Percentiles rank a stretch among this genome's conserved stretches.
phyloP scores from a whole-genome alignment of 495 filamentous ascomycete genomes.

The Glutinoglossum americanum region DNA sequence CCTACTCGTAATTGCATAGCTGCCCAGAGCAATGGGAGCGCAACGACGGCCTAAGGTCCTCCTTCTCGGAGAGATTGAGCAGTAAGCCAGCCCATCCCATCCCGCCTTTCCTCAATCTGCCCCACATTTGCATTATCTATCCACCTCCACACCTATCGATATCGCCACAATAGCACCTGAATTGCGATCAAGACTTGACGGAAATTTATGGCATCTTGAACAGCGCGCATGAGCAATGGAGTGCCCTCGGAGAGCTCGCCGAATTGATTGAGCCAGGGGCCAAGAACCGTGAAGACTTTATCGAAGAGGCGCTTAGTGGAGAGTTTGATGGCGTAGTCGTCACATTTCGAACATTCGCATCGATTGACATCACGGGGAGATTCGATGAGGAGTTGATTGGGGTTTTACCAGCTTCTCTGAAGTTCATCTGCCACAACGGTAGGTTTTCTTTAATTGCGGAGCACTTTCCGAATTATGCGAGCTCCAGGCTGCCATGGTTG shows the following conservation, averaged over 20 bases:
- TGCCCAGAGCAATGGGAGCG: conserved; percentile 2
- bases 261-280: conserved; percentile 26
- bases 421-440: conserved; percentile 68
- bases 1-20: not conserved
- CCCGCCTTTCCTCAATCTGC: not conserved
- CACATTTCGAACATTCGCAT: conserved; percentile 59
- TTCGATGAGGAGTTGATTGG: conserved; percentile 30
- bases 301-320: conserved; percentile 48
- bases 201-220: conserved; percentile 3
- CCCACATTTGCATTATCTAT: not conserved
- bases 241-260: conserved; percentile 25
- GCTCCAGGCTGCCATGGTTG: not conserved
- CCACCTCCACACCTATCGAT: not conserved
- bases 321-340: conserved; percentile 43
- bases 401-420: conserved; percentile 36
- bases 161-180: not conserved
- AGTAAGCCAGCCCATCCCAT: conserved; percentile 18
- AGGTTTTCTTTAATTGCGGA: not conserved
- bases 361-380: conserved; percentile 39
- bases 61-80: conserved; percentile 33
- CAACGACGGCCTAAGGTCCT: conserved; percentile 25
- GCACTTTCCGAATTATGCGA: not conserved
- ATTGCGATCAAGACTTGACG: not conserved
- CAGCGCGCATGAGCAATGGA: conserved; percentile 27
- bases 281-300: conserved; percentile 41